Evolutionary conservation across 202 grass and related monocot species (phyloP), one percentile per base, ranked within the genome.

Genomic region (Zizania palustris): DNA sequence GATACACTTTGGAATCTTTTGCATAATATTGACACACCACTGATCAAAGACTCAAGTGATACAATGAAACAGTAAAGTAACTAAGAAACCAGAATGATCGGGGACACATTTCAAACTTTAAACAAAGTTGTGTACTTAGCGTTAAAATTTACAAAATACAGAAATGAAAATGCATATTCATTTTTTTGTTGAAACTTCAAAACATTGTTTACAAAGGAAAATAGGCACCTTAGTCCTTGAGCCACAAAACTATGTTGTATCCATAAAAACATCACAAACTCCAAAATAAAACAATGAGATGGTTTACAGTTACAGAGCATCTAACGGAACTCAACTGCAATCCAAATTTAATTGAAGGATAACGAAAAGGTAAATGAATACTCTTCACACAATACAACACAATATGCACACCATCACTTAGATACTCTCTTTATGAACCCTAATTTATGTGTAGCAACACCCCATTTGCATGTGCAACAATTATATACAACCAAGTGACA

Each of bases 391-490:
- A 63, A 76, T 64, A 55, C 15, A 58, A 40, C 10, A 18, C 51
- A 36, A 60, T 5, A 6, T 56, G 35, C 28, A 63, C 19, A 65
- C 37, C 33, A 28, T 45, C 76, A 84, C 42, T 22, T 74, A 76
- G 39, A 48, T 45, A 45, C 69, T 51, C 12, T 54, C 2, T 55
- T 50, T 55, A 75, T 11, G 18, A 56, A 19, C 11, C 58, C 41
- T 58, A 16, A 76, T 63, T 75, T 63, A 75, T 67, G 43, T 45
- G 46, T 64, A 86, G n/a, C 45, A 76, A 36, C 63, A 55, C 9
- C 45, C 14, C 71, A 22, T 44, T 68, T 51, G 10, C 7, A 48
- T 60, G 13, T 28, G 35, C 44, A 69, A 16, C 13, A 46, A 45
- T 14, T 75, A 42, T 71, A 55, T 60, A 78, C 36, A 78, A 45